These are phyloP conservation scores for Gonium pectorale DNA, from an alignment of 139 green algal species.

Conservation along the genomic window DNA sequence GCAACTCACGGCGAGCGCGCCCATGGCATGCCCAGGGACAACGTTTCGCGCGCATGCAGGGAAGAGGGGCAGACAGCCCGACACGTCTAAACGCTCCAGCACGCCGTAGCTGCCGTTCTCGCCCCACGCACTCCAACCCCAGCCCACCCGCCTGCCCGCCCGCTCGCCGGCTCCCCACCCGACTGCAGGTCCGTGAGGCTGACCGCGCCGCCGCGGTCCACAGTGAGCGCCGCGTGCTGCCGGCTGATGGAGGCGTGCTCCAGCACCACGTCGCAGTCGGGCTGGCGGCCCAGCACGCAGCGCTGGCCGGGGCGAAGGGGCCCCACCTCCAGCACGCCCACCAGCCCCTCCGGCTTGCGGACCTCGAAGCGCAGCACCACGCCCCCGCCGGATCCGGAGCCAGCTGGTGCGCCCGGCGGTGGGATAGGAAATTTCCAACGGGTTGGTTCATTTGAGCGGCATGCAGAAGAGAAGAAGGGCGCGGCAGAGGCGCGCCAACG, in stretches of 20 bases:
- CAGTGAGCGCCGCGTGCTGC: conserved; percentile 67
- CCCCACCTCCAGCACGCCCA: conserved; percentile 69
- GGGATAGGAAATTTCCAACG: too few species aligned
- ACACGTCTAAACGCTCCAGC: neutral
- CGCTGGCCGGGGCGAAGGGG: conserved; percentile 66
- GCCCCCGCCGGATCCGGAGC: neutral
- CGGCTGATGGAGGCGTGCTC: conserved; percentile 80
- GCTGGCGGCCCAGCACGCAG: conserved; percentile 71
- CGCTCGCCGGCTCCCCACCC: conserved; percentile 39
- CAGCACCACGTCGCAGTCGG: conserved; percentile 71
- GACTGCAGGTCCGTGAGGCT: conserved; percentile 78
- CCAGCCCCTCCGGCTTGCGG: conserved; percentile 64
- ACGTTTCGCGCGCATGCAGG: neutral
- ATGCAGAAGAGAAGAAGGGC: too few species aligned
- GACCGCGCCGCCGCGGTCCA: conserved; percentile 50
- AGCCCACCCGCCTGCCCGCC: neutral
- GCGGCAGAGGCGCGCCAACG: too few species aligned
- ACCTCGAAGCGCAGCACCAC: conserved; percentile 49
- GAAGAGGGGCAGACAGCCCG: neutral
- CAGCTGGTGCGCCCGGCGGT: too few species aligned
- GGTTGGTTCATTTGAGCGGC: too few species aligned
- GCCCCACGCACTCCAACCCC: too few species aligned
- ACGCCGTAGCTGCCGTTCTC: neutral
- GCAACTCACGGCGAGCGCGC: neutral
- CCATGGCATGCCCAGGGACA: too few species aligned